phyloP scores from a whole-genome alignment of 768 basidiomycete species.

The Tricholomella constricta region DNA sequence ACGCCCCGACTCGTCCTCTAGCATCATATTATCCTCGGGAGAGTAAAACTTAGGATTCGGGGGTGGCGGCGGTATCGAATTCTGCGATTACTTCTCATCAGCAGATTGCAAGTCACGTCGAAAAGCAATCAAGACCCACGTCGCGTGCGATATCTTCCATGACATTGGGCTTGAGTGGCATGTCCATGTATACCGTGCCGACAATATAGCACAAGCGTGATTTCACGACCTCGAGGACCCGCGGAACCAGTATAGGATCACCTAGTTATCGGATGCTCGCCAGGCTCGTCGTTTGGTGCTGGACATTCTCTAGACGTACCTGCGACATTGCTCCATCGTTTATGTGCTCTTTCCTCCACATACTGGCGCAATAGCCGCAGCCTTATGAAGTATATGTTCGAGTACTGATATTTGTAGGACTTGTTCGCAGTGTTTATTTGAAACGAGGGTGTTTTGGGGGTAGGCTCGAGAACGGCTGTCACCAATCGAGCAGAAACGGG shows the following conservation, averaged over 20 bases:
- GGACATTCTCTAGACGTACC: slow-evolving; percentile 32
- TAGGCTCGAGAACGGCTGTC: slow-evolving; percentile 40
- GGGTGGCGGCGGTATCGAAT: slow-evolving; percentile 86
- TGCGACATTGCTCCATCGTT: slow-evolving; percentile 41
- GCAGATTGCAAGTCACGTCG: slow-evolving; percentile 1
- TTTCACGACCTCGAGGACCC: slow-evolving; percentile 86
- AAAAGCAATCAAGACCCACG: slow-evolving; percentile 49
- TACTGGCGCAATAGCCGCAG: slow-evolving; percentile 41
- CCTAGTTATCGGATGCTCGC: slow-evolving; percentile 39
- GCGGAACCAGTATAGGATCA: slow-evolving; percentile 67
- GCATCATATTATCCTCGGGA: slow-evolving; percentile 75
- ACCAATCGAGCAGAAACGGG: slow-evolving; percentile 32
- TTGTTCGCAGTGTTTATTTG: slow-evolving; percentile 42
- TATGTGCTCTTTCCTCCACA: slow-evolving; percentile 42
- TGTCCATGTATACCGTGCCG: slow-evolving; percentile 98
- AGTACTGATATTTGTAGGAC: slow-evolving; percentile 58
- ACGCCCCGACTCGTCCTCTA: slow-evolving; percentile 96
- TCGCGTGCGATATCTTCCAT: slow-evolving; percentile 93
- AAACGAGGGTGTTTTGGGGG: slow-evolving; percentile 45
- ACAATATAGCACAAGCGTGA: slow-evolving; percentile 87
- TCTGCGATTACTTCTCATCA: slow-evolving; percentile 45
- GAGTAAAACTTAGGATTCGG: slow-evolving; percentile 76
- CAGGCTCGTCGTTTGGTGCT: background rate
- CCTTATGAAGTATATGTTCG: slow-evolving; percentile 57
- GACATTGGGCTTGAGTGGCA: slow-evolving; percentile 99